Base-by-base conservation (phyloP, 2,329 filamentous ascomycete genomes). In the Escovopsis weberi region DNA sequence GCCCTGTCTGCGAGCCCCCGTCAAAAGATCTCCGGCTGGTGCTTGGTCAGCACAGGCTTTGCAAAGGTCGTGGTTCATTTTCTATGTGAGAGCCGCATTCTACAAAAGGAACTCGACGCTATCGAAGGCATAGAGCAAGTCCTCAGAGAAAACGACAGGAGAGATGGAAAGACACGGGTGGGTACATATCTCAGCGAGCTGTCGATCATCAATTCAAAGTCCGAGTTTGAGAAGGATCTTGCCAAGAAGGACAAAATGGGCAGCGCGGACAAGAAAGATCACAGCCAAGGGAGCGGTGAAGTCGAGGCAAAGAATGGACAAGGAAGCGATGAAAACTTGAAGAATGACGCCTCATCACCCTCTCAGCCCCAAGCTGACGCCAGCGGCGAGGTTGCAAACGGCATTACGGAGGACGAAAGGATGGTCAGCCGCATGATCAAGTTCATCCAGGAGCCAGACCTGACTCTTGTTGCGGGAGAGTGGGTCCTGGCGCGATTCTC, bases 401-500 rank as follows among this genome's bases (percentile, higher is more conserved):
- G 43, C 6, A 36, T 32, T 18, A 15, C 37, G 0, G 40, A 43
- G 6, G 41, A 47, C 23, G 41, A 47, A 38, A 26, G 37, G 9
- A 37, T 33, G 3, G 40, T 47, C 26, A 28, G 23, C 10, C 30
- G 44, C 2, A 47, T 46, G 23, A 47, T 45, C 37, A 39, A 26
- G 2, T 47, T 47, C 37, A 46, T 46, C 18, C 46, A 46, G 33
- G 38, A 45, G 12, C 26, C 41, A 2, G 43, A 45, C 12, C 34
- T 47, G 28, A 26, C 35, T 4, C 43, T 43, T 12, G 40, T 45
- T 12, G 45, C 45, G 1, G 45, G 45, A 2, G 43, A 47, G 28
- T 47, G 43, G 45, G 45, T 47, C 7, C 40, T 47, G 9, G 40
- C 43, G 2, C 41, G 45, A 37, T 45, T 41, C 26, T 47, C 43